Evolutionary conservation across 192 early-diverging fungal species (phyloP), one percentile per base, ranked within the genome.

Genomic region (Entomortierella lignicola): DNA sequence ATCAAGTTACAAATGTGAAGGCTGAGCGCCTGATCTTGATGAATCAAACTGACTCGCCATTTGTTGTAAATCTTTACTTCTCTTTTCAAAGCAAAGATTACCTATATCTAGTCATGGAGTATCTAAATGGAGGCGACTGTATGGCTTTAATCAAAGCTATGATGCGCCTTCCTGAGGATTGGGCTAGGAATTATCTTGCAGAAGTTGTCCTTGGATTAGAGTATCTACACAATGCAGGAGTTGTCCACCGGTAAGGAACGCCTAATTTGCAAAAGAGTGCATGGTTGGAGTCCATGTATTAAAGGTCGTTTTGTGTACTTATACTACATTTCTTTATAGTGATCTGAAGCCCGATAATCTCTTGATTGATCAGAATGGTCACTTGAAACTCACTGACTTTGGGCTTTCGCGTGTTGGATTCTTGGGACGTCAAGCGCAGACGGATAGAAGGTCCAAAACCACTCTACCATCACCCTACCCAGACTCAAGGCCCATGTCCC

Each of bases 1-100:
- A 96, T 67, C 94, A 96, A 80, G 94, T 95, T 23, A 94, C 89
- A 34, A 96, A 96, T 64, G 92, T 96, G 81, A 94, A 94, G 68
- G 90, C 94, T 0, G 94, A 96, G 66, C 82, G 94, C n/a, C 90
- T 94, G 88, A 95, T 96, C 69, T 82, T 96, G 34, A 94, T 92
- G 72, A 83, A 85, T 31, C 94, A 96, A 71, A 85, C 94, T 18
- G 94, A 96, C 63, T 91, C 89, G 21, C 93, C 93, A 2, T 95
- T 87, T 82, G 94, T 96, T 4, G 92, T 93, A 60, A 94, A 91
- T 59, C 81, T 96, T 2, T 94, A 92, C 72, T 96, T 89, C 66
- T 89, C 91, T 17, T 96, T 96, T 72, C 94, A 96, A 63, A 91
- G 85, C 53, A 90, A 90, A 44, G 94, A 96, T 42, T 92, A 94